A percentile compares a stretch with the other conserved stretches of the same genome.
phyloP scores from a whole-genome alignment of 108 stramenopile genomes.

The Skeletonema menzelii region DNA sequence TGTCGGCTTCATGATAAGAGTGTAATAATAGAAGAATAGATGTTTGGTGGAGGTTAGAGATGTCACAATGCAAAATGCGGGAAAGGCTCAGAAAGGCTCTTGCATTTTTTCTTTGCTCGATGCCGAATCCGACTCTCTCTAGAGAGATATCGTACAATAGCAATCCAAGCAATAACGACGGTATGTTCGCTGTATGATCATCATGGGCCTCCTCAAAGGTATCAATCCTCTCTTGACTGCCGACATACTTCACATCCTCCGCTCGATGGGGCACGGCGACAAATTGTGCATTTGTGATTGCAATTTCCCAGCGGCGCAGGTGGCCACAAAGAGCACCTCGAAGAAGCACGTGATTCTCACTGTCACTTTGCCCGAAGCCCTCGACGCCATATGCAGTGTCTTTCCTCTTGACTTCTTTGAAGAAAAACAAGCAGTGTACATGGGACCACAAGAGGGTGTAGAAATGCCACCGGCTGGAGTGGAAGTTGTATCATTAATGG shows the following conservation, averaged over 20 bases:
- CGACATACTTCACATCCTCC: constrained; percentile 46
- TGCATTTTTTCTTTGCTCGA: no score
- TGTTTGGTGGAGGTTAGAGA: no score
- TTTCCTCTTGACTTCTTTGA: constrained; percentile 58
- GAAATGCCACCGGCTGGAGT: constrained; percentile 36
- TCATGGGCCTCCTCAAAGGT: constrained; percentile 58
- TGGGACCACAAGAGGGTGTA: constrained; percentile 50
- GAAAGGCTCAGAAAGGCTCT: no score
- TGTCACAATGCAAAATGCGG: no score
- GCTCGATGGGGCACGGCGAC: constrained; percentile 60
- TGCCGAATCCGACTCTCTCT: no score
- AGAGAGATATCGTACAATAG: no score
- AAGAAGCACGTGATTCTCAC: constrained; percentile 43
- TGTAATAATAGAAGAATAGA: no score
- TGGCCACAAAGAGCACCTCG: constrained; percentile 47
- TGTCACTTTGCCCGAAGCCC: constrained; percentile 45
- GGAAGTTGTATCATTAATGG: constrained; percentile 36
- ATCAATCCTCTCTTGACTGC: constrained; percentile 57
- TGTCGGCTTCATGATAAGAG: no score
- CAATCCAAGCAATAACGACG: no score
- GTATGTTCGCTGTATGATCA: no score
- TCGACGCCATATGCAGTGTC: constrained; percentile 48
- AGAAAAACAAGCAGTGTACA: constrained; percentile 35
- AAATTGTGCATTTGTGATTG: constrained; percentile 50
- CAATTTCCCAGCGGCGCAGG: constrained; percentile 58